phyloP scores from a whole-genome alignment of 352 stramenopile genomes.

The Pilasporangium apinafurcum region DNA sequence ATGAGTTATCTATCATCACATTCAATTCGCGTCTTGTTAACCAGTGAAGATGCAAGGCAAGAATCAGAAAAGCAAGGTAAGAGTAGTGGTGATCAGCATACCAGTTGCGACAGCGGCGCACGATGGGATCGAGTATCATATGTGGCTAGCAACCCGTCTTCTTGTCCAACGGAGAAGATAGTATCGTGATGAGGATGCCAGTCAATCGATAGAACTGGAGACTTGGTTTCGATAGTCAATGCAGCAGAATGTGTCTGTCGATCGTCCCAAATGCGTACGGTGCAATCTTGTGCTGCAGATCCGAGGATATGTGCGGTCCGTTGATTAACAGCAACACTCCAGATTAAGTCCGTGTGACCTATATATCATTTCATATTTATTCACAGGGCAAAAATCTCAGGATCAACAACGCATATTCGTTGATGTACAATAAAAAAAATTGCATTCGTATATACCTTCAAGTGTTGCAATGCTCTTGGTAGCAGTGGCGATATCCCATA shows the following conservation, averaged over 20 bases:
- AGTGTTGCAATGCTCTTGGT: constrained; percentile 45
- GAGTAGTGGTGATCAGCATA: too few relatives aligned
- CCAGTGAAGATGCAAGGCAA: too few relatives aligned
- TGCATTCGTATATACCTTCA: too few relatives aligned
- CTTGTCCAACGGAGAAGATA: constrained; percentile 51
- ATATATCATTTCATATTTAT: too few relatives aligned
- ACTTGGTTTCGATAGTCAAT: constrained; percentile 26
- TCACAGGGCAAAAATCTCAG: too few relatives aligned
- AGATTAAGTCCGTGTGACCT: constrained; percentile 74
- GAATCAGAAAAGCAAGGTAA: too few relatives aligned
- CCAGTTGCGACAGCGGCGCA: constrained; percentile 31
- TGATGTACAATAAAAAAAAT: too few relatives aligned
- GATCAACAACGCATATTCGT: too few relatives aligned
- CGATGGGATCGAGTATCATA: constrained; percentile 58
- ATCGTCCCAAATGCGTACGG: constrained; percentile 70
- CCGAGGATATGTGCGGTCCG: constrained; percentile 33
- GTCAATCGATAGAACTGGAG: constrained; percentile 48
- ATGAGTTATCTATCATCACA: constrained; percentile 18
- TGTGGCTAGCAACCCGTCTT: constrained; percentile 54
- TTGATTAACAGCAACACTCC: constrained; percentile 50
- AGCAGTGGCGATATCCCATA: constrained; percentile 60
- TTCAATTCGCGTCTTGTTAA: constrained; percentile 1
- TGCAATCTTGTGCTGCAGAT: constrained; percentile 59
- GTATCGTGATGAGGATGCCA: constrained; percentile 64
- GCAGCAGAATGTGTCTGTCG: constrained; percentile 34